Conservation (phyloP, 2,329 filamentous ascomycete genomes). For the Pseudopyrenochaeta lycopersici region DNA sequence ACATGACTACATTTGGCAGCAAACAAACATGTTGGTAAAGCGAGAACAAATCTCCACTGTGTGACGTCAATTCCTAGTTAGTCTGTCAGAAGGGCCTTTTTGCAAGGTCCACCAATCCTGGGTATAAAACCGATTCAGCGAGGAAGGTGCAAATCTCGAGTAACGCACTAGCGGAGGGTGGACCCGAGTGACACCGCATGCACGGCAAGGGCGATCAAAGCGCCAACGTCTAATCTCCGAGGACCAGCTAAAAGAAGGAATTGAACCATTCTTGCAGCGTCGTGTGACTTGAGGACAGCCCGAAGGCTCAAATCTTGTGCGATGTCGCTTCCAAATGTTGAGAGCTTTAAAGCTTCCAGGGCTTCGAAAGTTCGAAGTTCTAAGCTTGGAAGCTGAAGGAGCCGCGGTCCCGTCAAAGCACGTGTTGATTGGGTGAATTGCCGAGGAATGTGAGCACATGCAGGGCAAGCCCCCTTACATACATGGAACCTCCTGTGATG, state of each 20-base stretch:
- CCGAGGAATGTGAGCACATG: slow-evolving; percentile 1
- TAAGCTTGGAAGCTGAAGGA: no score
- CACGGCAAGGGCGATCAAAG: slow-evolving; percentile 34
- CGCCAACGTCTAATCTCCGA: slow-evolving; percentile 40
- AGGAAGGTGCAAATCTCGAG: slow-evolving; percentile 13
- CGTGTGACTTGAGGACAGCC: neutral
- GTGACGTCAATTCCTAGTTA: slow-evolving; percentile 28
- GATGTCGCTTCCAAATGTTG: neutral
- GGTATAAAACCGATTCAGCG: slow-evolving; percentile 12
- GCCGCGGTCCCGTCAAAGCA: neutral
- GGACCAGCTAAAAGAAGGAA: slow-evolving; percentile 18
- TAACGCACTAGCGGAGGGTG: slow-evolving; percentile 17
- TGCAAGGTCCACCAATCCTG: slow-evolving; percentile 12
- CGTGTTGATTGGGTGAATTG: neutral
- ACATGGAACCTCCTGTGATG: neutral
- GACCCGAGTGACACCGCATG: slow-evolving; percentile 15
- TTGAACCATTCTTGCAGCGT: slow-evolving; percentile 12
- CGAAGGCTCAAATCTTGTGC: neutral
- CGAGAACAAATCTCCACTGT: slow-evolving; percentile 12
- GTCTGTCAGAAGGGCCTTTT: slow-evolving; percentile 1
- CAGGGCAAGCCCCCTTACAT: neutral
- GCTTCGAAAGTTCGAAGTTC: no score
- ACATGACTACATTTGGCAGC: neutral
- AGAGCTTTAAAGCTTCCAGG: neutral
- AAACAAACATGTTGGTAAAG: neutral